phyloP scores from a whole-genome alignment of 495 filamentous ascomycete species.

The Echria macrotheca region DNA sequence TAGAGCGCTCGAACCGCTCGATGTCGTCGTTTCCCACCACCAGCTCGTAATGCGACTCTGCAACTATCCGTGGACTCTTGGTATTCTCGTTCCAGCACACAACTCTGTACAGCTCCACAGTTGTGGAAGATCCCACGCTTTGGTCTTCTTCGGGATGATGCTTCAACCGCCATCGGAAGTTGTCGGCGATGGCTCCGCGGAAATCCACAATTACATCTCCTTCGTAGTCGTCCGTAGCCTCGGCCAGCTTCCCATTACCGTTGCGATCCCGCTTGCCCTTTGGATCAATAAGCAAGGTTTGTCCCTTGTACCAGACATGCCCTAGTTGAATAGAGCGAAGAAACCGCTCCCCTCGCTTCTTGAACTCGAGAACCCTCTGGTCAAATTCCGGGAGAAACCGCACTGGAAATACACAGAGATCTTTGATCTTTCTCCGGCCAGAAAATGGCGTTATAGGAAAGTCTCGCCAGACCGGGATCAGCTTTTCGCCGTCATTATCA shows the following conservation, averaged over 20 bases:
- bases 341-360: background rate
- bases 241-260: background rate
- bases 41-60: background rate
- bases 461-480: background rate
- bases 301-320: background rate
- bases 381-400: background rate
- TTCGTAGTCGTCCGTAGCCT: background rate
- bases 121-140: background rate
- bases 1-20: background rate
- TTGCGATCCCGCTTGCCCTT: background rate
- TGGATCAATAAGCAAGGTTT: background rate
- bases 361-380: background rate
- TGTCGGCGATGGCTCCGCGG: background rate
- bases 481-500: background rate
- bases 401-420: background rate
- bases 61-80: background rate
- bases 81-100: background rate
- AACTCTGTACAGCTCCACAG: background rate
- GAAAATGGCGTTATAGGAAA: background rate
- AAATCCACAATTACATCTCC: constrained; percentile 3
- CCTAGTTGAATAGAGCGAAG: background rate
- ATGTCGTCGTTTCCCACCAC: constrained; percentile 1
- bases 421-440: background rate
- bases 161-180: background rate
- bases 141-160: background rate